These are phyloP conservation scores for Ustulina deusta DNA, from an alignment of 2,329 filamentous ascomycete species.

Conservation along the genomic window DNA sequence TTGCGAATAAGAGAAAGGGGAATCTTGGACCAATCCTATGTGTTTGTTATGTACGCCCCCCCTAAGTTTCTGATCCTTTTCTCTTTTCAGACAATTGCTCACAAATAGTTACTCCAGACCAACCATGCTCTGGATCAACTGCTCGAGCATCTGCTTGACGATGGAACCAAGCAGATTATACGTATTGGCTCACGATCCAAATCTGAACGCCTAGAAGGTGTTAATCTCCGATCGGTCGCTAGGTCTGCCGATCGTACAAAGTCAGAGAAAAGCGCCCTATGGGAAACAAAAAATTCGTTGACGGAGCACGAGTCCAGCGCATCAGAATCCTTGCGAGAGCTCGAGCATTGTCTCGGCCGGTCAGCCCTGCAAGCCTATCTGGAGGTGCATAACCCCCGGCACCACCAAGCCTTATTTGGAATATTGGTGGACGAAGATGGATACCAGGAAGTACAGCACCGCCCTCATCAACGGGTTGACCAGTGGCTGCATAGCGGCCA, in stretches of 20 bases:
- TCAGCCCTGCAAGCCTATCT: conserved; percentile 43
- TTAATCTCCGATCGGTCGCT: conserved; percentile 62
- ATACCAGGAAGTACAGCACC: conserved; percentile 42
- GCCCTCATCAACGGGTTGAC: conserved; percentile 35
- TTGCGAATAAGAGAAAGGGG: conserved; percentile 57
- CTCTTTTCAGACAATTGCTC: background rate
- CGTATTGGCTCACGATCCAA: conserved; percentile 72
- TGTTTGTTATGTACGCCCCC: conserved; percentile 57
- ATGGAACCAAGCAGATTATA: conserved; percentile 63
- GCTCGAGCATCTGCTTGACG: conserved; percentile 68
- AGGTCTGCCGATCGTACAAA: conserved; percentile 53
- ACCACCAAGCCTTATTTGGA: conserved; percentile 49
- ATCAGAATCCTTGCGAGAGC: conserved; percentile 21
- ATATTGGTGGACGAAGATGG: conserved; percentile 44
- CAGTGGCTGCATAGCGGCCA: conserved; percentile 40
- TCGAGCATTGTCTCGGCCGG: conserved; percentile 36
- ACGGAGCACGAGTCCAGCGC: conserved; percentile 16
- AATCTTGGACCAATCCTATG: conserved; percentile 63
- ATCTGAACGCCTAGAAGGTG: conserved; percentile 61
- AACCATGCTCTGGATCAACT: conserved; percentile 67
- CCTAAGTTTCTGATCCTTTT: background rate
- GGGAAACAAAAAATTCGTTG: conserved; percentile 43
- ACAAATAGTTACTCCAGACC: conserved; percentile 46
- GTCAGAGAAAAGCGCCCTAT: conserved; percentile 53
- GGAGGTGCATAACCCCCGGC: conserved; percentile 31